A percentile compares a stretch with the other conserved stretches of the same genome.
Evolutionary conservation across 371 early-diverging fungal species (phyloP).

Genomic region (Enterocytospora artemiae): DNA sequence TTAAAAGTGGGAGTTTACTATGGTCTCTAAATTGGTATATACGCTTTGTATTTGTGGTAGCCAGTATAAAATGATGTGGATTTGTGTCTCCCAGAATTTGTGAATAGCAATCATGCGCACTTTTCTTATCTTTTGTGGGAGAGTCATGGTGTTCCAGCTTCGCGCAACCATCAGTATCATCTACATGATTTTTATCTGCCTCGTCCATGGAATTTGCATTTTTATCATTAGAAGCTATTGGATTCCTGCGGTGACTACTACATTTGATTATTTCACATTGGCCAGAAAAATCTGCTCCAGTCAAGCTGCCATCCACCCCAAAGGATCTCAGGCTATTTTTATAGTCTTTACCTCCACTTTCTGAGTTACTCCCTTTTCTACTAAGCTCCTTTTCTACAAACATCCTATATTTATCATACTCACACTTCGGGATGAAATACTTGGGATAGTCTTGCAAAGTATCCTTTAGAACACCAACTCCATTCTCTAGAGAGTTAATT

Average conservation of each 20-base stretch:
- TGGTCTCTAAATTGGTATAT: constrained; percentile 5
- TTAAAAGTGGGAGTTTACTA: constrained; percentile 10
- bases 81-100: constrained; percentile 23
- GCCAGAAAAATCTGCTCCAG: constrained; percentile 12
- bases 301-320: too few relatives aligned
- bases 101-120: background rate
- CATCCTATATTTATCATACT: constrained; percentile 27
- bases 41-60: constrained; percentile 8
- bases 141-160: too few relatives aligned
- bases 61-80: constrained; percentile 35
- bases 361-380: too few relatives aligned
- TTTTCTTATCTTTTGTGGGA: background rate
- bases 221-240: too few relatives aligned
- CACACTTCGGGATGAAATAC: constrained; percentile 37
- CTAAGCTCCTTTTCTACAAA: background rate
- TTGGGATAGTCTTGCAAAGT: constrained; percentile 30
- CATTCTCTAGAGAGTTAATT: constrained; percentile 9
- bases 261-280: constrained; percentile 27
- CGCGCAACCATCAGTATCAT: too few relatives aligned
- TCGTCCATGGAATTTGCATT: too few relatives aligned
- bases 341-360: too few relatives aligned
- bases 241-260: too few relatives aligned
- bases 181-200: too few relatives aligned
- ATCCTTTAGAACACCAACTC: constrained; percentile 11
- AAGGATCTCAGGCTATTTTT: too few relatives aligned